Base-by-base conservation (phyloP, 169 alveolate species). In the Cryptosporidium ubiquitum region DNA sequence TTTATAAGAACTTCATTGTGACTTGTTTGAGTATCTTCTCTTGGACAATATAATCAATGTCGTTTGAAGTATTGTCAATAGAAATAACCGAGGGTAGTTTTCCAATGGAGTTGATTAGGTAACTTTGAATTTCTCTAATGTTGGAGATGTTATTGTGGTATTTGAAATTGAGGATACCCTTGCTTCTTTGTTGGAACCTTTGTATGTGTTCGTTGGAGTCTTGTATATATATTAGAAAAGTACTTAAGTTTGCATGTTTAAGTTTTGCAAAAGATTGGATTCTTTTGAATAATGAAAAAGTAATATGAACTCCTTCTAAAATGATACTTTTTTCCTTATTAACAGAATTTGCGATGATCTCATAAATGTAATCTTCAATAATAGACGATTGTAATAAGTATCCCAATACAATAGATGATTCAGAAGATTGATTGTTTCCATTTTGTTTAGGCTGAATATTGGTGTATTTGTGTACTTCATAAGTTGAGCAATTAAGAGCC, bases 231-330 rank as follows among this genome's bases (percentile, higher is more conserved):
- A 79, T 64, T 10, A 79, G 68, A 64, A 79, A 79, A 31, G 89
- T 26, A 6, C 23, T 40, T 18, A 79, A 49, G 29, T 73, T 73
- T 31, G 68, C 69, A 26, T 47, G 7, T 9, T 44, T 9, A 12
- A 12, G 39, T 14, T 35, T 47, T 52, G 70, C 40, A 26, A 29
- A 20, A 29, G 79, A 51, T 84, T 84, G 70, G 64, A 95, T 84
- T 93, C 92, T 89, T 86, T 94, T 94, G 91, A 91, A 70, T 91
- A 93, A 84, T 16, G 91, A 52, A 12, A 94, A 94, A 2, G 95
- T 92, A 20, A 95, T 84, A 70, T 95, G 97, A n/a, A 95, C 97
- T 18, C 97, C 97, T 86, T 95, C 97, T 14, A 95, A 91, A 23
- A 95, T 95, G 23, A 93, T 84, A 29, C 92, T 85, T 73, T 92